Evolutionary conservation across 768 basidiomycete species (phyloP).

Genomic region (Flagelloscypha sp.): DNA sequence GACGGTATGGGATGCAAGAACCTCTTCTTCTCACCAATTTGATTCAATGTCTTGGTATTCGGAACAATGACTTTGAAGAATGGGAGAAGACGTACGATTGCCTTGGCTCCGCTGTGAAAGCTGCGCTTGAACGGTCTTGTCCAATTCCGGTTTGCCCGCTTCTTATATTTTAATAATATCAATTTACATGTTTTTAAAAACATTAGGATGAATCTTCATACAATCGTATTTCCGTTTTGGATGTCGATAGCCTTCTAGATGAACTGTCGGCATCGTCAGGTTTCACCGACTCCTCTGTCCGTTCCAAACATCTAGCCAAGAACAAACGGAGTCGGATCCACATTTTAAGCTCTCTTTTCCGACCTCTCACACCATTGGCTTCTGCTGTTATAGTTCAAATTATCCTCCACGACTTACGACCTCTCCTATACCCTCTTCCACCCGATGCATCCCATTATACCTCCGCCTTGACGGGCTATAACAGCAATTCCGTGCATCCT

Average conservation of each 20-base stretch:
- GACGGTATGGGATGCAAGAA: slow-evolving; percentile 74
- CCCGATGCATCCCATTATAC: slow-evolving; percentile 38
- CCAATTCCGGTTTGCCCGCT: slow-evolving; percentile 3
- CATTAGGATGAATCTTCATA: slow-evolving; percentile 21
- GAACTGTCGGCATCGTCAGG: slow-evolving; percentile 63
- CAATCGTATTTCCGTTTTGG: slow-evolving; percentile 31
- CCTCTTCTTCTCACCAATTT: slow-evolving; percentile 45
- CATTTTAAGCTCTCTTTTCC: slow-evolving; percentile 53
- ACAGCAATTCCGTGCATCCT: slow-evolving; percentile 44
- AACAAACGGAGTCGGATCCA: slow-evolving; percentile 2
- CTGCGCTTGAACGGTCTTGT: slow-evolving; percentile 28
- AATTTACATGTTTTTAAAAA: neutral
- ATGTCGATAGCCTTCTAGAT: slow-evolving; percentile 62
- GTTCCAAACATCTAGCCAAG: slow-evolving; percentile 18
- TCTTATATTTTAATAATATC: neutral
- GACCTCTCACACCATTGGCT: slow-evolving; percentile 50
- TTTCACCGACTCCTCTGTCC: slow-evolving; percentile 49
- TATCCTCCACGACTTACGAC: slow-evolving; percentile 80
- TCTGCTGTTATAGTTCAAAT: slow-evolving; percentile 74
- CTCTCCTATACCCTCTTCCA: slow-evolving; percentile 68
- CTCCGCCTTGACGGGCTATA: slow-evolving; percentile 44
- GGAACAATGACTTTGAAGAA: slow-evolving; percentile 19
- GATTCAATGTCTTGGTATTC: slow-evolving; percentile 36
- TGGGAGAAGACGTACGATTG: slow-evolving; percentile 51
- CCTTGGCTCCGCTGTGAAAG: slow-evolving; percentile 49